These are phyloP conservation scores for Leucaena leucocephala DNA, from an alignment of 306 rosid species.

Conservation along the genomic window DNA sequence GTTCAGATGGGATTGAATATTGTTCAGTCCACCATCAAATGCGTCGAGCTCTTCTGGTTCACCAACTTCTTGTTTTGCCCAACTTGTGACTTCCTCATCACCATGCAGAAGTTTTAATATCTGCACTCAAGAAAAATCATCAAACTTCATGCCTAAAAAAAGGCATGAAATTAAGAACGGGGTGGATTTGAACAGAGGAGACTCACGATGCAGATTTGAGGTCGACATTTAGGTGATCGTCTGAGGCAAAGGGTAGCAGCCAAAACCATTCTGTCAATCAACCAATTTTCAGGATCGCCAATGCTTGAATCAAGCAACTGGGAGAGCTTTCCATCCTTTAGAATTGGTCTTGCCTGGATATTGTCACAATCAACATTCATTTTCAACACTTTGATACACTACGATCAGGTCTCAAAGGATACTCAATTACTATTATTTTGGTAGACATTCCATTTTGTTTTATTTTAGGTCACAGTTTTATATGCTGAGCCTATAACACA, in stretches of 20 bases:
- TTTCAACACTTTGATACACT: conserved; percentile 13
- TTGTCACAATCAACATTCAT: conserved; percentile 32
- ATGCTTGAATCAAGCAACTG: conserved; percentile 79
- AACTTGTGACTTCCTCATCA: conserved; percentile 69
- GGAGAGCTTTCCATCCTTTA: conserved; percentile 61
- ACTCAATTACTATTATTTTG: conserved; percentile 13
- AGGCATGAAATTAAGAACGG: not conserved
- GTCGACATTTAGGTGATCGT: conserved; percentile 64
- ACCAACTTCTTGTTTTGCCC: conserved; percentile 74
- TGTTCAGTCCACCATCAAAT: conserved; percentile 59
- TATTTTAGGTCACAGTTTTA: conserved; percentile 8
- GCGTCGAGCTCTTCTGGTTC: conserved; percentile 55
- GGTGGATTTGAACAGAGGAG: conserved; percentile 15
- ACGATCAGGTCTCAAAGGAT: not conserved
- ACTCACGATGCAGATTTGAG: conserved; percentile 72
- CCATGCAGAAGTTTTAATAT: conserved; percentile 83
- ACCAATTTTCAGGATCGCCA: conserved; percentile 51
- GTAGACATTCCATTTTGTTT: conserved; percentile 11
- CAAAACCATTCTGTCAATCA: conserved; percentile 75
- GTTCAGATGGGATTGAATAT: conserved; percentile 84
- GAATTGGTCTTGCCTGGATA: conserved; percentile 78
- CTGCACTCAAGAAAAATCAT: conserved; percentile 47
- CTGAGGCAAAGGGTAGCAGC: conserved; percentile 90
- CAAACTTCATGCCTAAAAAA: not conserved
- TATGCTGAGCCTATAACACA: conserved; percentile 15